Base-by-base conservation (phyloP, 495 filamentous ascomycete genomes). In the Trichoderma virens region DNA sequence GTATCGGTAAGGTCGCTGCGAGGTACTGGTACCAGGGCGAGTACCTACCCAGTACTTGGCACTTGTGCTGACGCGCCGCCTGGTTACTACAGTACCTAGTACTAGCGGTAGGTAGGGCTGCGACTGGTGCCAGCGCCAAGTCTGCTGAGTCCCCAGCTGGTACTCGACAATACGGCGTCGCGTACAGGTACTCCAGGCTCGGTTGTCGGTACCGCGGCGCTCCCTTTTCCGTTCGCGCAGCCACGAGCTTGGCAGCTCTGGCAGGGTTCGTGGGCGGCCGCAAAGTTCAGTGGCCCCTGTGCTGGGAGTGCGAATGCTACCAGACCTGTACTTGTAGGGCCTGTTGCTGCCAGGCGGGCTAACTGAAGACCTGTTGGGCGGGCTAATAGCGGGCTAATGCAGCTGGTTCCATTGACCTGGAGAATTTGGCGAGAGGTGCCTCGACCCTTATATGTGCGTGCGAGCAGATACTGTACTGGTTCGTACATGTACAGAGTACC, bases 271-370 rank as follows among this genome's bases (percentile, higher is more conserved):
- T 27, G 25, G 11, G 51, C 51, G 51, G 51, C 51, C 51, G 51
- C 51, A 56, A 56, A 30, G 51, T 56, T 56, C 51, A 56, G 51
- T 56, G 25, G 51, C 51, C 51, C 38, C 18, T 41, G 38, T 18
- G 38, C 38, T 18, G 38, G 38, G 38, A n/a, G n/a, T n/a, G n/a
- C n/a, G n/a, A n/a, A n/a, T n/a, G n/a, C n/a, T n/a, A n/a, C n/a
- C n/a, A n/a, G n/a, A n/a, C n/a, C n/a, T n/a, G 38, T 18, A 41
- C 11, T 41, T 41, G 38, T 18, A 3, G 18, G 18, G 38, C 38
- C 11, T 18, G 38, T n/a, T n/a, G n/a, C n/a, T n/a, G n/a, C n/a
- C n/a, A n/a, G n/a, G n/a, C n/a, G n/a, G n/a, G n/a, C n/a, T n/a
- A 7, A 23, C 45, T 51, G 45, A 51, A 51, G 23, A 7, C 20